Percentiles rank a stretch among this genome's conserved stretches.
phyloP scores from a whole-genome alignment of 805 yeast genomes.

The Sugiyamaella smithiae region DNA sequence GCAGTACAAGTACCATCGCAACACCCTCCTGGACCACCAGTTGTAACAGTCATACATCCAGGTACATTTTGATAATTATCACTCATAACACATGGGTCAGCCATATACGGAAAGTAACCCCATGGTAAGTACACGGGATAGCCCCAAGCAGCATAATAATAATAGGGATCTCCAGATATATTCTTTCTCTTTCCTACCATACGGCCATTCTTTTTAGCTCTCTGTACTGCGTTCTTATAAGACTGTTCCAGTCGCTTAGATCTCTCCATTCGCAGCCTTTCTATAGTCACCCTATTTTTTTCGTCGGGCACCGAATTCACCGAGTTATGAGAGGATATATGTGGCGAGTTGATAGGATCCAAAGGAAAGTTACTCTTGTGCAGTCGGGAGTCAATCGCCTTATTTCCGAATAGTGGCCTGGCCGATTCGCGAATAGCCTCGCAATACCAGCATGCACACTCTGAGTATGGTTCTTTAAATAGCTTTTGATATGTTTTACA shows the following conservation, averaged over 20 bases:
- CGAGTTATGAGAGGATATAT: constrained; percentile 18
- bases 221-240: background rate
- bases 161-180: background rate
- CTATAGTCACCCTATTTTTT: background rate
- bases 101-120: constrained; percentile 7
- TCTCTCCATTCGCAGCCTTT: background rate
- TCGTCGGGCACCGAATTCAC: background rate
- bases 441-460: constrained; percentile 21
- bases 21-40: constrained; percentile 11
- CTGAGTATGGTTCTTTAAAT: constrained; percentile 17
- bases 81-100: background rate
- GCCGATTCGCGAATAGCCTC: constrained; percentile 15
- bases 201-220: constrained; percentile 11
- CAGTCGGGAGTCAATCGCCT: background rate
- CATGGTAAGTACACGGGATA: constrained; percentile 5
- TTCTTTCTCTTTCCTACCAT: background rate
- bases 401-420: constrained; percentile 4
- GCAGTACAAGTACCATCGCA: background rate
- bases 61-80: background rate
- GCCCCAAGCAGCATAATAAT: constrained; percentile 6
- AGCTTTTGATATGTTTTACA: constrained; percentile 10
- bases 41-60: background rate
- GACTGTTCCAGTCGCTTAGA: constrained; percentile 5
- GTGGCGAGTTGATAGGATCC: constrained; percentile 8
- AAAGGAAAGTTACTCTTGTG: background rate